phyloP scores from a whole-genome alignment of 2,329 filamentous ascomycete genomes.

The Teratosphaeriaceae sp. region DNA sequence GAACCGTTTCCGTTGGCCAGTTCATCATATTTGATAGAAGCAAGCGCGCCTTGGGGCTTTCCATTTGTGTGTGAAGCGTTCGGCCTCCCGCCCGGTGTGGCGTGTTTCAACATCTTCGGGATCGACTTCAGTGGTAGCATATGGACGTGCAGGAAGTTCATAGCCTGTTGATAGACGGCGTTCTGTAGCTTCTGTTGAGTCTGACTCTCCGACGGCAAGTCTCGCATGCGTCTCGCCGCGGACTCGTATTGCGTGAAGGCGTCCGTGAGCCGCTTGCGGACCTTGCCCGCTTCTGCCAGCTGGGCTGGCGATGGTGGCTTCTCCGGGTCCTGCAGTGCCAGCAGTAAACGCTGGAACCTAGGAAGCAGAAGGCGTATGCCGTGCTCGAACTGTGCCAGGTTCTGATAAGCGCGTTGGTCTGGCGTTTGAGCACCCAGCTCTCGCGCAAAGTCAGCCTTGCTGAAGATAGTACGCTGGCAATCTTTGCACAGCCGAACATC shows the following conservation, averaged over 20 bases:
- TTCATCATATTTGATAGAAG: slow-evolving; percentile 54
- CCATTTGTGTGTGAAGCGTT: slow-evolving; percentile 19
- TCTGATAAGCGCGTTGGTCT: slow-evolving; percentile 75
- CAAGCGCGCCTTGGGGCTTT: slow-evolving; percentile 42
- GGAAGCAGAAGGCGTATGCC: slow-evolving; percentile 78
- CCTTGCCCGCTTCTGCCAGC: slow-evolving; percentile 78
- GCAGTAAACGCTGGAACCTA: slow-evolving; percentile 71
- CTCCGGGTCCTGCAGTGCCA: slow-evolving; percentile 65
- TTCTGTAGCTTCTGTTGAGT: slow-evolving; percentile 71
- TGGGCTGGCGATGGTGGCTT: slow-evolving; percentile 60
- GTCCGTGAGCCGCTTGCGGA: slow-evolving; percentile 82
- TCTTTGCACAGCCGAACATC: slow-evolving; percentile 90
- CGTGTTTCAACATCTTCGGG: slow-evolving; percentile 47
- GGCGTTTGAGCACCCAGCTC: slow-evolving; percentile 62
- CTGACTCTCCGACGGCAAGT: slow-evolving; percentile 64
- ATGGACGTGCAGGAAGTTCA: slow-evolving; percentile 76
- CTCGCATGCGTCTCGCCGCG: slow-evolving; percentile 72
- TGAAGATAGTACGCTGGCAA: slow-evolving; percentile 67
- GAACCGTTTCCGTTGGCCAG: slow-evolving; percentile 35
- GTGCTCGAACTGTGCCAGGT: slow-evolving; percentile 77
- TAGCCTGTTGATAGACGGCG: slow-evolving; percentile 75
- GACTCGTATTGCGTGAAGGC: slow-evolving; percentile 82
- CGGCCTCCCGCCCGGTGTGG: slow-evolving; percentile 43
- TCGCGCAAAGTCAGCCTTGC: slow-evolving; percentile 68
- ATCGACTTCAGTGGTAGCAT: slow-evolving; percentile 71